Evolutionary conservation across 208 protist species (phyloP).

Genomic region (Acanthamoeba healyi): DNA sequence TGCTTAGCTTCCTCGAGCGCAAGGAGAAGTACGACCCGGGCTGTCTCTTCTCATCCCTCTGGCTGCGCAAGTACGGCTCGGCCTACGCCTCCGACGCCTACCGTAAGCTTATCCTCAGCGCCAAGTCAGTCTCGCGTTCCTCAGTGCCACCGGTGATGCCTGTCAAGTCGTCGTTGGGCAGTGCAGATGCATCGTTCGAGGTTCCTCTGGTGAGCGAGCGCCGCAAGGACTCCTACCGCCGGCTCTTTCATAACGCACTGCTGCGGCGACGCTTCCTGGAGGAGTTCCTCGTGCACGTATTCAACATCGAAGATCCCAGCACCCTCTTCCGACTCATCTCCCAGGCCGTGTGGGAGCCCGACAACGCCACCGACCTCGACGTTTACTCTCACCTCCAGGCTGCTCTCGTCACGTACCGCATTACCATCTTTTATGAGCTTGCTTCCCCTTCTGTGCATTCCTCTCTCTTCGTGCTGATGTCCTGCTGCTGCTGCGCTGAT

Average conservation of each 20-base stretch:
- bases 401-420: not conserved
- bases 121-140: not conserved
- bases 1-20: conserved; percentile 64
- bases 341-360: conserved; percentile 66
- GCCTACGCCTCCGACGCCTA: conserved; percentile 37
- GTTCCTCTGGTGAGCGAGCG: conserved; percentile 63
- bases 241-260: conserved; percentile 71
- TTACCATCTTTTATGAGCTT: too few relatives aligned
- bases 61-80: conserved; percentile 78
- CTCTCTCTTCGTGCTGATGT: not conserved
- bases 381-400: conserved; percentile 74
- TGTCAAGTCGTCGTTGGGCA: not conserved
- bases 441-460: too few relatives aligned
- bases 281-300: conserved; percentile 80
- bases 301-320: conserved; percentile 78
- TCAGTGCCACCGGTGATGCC: not conserved
- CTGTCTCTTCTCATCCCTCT: conserved; percentile 77
- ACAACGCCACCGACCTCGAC: conserved; percentile 78
- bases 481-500: not conserved
- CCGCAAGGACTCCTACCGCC: conserved; percentile 75
- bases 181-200: not conserved
- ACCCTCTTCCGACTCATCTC: conserved; percentile 70
- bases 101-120: not conserved
- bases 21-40: conserved; percentile 82
- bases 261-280: conserved; percentile 78